Percentiles rank a stretch among this genome's conserved stretches.
Conservation (phyloP, 805 yeast genomes). For the Lachancea fermentati region DNA sequence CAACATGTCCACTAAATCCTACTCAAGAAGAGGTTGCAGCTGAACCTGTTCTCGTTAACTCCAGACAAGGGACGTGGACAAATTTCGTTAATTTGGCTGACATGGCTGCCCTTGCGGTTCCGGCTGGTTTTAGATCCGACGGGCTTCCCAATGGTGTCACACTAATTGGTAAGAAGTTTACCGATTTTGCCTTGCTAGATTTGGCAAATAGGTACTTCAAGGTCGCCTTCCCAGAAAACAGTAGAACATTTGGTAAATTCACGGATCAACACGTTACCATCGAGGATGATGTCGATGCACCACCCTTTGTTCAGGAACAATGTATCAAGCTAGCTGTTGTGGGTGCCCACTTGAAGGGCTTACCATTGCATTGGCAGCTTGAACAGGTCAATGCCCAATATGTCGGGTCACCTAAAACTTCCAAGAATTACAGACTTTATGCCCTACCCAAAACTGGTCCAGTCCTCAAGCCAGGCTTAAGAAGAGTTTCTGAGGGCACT, state of each 20-base stretch:
- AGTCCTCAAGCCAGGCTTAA: conserved; percentile 81
- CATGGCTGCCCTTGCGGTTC: conserved; percentile 84
- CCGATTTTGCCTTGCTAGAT: conserved; percentile 84
- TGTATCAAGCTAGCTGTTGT: conserved; percentile 81
- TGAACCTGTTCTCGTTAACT: conserved; percentile 80
- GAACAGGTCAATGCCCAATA: conserved; percentile 76
- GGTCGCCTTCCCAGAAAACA: conserved; percentile 36
- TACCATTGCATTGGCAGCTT: conserved; percentile 92
- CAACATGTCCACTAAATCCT: conserved; percentile 93
- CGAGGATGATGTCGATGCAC: conserved; percentile 20
- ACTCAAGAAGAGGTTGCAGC: conserved; percentile 61
- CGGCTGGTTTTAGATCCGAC: conserved; percentile 82
- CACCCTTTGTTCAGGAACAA: conserved; percentile 28
- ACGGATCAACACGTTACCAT: conserved; percentile 10
- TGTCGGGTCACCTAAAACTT: conserved; percentile 59
- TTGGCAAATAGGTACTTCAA: conserved; percentile 69
- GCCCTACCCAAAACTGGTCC: conserved; percentile 83
- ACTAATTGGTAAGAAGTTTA: conserved; percentile 70
- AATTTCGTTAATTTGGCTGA: conserved; percentile 95
- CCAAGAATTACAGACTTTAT: conserved; percentile 66
- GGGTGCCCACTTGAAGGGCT: conserved; percentile 89
- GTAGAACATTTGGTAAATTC: conserved; percentile 51
- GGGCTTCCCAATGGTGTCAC: conserved; percentile 92
- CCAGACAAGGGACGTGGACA: conserved; percentile 96
- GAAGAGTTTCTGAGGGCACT: conserved; percentile 46